Percentiles rank a stretch among this genome's conserved stretches.
phyloP scores from a whole-genome alignment of 2,329 filamentous ascomycete species.

The Tolypocladium album region DNA sequence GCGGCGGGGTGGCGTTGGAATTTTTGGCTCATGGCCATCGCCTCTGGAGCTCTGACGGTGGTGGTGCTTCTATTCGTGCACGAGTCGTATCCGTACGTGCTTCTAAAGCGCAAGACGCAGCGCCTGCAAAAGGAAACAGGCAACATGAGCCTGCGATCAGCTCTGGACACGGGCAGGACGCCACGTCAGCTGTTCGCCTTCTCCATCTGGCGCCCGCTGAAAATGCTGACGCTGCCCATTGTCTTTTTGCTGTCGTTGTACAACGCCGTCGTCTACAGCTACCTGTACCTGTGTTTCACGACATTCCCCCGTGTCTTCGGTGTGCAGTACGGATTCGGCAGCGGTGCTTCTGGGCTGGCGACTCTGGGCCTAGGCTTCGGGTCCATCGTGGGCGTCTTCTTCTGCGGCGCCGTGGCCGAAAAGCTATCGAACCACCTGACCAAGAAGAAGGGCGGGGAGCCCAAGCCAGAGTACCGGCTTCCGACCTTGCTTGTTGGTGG shows the following conservation, averaged over 20 bases:
- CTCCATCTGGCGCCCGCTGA: neutral
- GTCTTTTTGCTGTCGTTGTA: neutral
- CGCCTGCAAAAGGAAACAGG: slow-evolving; percentile 40
- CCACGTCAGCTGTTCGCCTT: neutral
- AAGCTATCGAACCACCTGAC: neutral
- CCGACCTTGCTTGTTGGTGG: slow-evolving; percentile 9
- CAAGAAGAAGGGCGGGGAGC: slow-evolving; percentile 2
- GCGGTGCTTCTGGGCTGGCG: neutral
- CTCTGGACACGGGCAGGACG: slow-evolving; percentile 7
- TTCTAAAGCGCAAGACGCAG: slow-evolving; percentile 47
- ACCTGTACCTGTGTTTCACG: neutral
- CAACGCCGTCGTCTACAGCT: neutral
- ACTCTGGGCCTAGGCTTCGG: neutral
- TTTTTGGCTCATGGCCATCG: slow-evolving; percentile 19
- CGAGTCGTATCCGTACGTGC: slow-evolving; percentile 48
- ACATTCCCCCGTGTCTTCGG: neutral
- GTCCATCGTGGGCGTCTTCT: neutral
- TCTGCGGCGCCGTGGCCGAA: neutral
- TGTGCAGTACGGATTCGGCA: neutral
- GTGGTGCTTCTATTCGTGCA: slow-evolving; percentile 35
- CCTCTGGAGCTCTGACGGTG: slow-evolving; percentile 14
- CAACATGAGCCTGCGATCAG: slow-evolving; percentile 37
- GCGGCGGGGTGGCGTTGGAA: slow-evolving; percentile 39
- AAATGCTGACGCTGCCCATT: neutral
- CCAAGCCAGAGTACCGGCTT: slow-evolving; percentile 10